Evolutionary conservation across 2,329 filamentous ascomycete genomes (phyloP), one percentile per base, ranked within the genome.

Genomic region (Botryotinia convoluta): DNA sequence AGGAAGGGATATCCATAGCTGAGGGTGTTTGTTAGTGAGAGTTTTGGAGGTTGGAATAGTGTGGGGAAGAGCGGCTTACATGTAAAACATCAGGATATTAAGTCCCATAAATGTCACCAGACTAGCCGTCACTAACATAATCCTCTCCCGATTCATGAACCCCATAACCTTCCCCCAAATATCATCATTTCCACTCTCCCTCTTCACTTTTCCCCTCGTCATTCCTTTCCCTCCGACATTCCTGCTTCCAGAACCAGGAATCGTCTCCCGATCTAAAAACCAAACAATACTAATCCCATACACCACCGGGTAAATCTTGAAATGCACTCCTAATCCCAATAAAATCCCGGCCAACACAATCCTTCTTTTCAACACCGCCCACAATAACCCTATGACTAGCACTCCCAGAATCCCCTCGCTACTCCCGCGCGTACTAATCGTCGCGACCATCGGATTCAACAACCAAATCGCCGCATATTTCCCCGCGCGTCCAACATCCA

Each of bases 251-350:
- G 91, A 91, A 94, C 39, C 26, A 10, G 79, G 78, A 73, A 88
- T 81, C 39, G 81, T 82, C 75, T 87, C 86, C 4, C 83, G 84
- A 77, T 93, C 92, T 84, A 95, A 89, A 91, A 91, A 95, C 91
- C 92, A 94, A 8, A 94, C 82, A 60, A 96, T 91, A 4, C 92
- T 90, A 0, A 91, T 89, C 2, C 93, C 95, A 82, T 99, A 99
- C 74, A 99, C 93, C 82, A 98, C 97, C 0, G 96, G 96, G 79
- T 99, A 99, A 75, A 99, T 98, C 86, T 99, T 99, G 84, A 99
- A 97, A 83, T 99, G 96, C 39, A 98, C 95, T 1, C 90, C 90
- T 42, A 97, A 83, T 0, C 96, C 96, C 4, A 99, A 85, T 44
- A 98, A 82, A 4, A 90, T 76, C 0, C 93, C 95, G 0, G 94